Conservation (phyloP, 1,139 yeast species). For the Yamadazyma membranifaciens region DNA sequence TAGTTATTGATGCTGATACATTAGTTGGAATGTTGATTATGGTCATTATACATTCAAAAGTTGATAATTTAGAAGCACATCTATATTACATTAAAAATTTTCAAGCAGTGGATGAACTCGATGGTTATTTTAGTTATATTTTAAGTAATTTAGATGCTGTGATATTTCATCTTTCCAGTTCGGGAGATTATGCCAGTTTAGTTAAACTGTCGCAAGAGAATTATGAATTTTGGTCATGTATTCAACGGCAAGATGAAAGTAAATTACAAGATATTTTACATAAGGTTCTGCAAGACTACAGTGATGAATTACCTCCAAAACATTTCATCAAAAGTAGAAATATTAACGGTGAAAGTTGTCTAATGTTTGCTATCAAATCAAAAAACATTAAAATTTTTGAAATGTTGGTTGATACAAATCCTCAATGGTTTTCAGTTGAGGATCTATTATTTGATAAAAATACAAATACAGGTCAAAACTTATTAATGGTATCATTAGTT, state of each 20-base stretch:
- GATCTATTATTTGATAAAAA: constrained; percentile 66
- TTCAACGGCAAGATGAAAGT: constrained; percentile 34
- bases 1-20: constrained; percentile 75
- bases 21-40: constrained; percentile 70
- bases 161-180: constrained; percentile 52
- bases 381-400: constrained; percentile 44
- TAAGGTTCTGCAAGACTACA: constrained; percentile 16
- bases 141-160: constrained; percentile 85
- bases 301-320: constrained; percentile 28
- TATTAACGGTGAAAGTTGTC: constrained; percentile 64
- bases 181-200: constrained; percentile 27
- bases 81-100: constrained; percentile 64
- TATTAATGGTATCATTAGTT: constrained; percentile 61
- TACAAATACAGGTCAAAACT: constrained; percentile 45
- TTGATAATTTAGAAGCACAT: constrained; percentile 61
- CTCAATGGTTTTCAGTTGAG: constrained; percentile 56
- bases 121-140: constrained; percentile 44
- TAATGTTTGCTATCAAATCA: constrained; percentile 52
- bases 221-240: constrained; percentile 51
- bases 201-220: constrained; percentile 47
- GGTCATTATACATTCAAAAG: constrained; percentile 65
- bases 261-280: constrained; percentile 22
- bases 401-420: constrained; percentile 41
- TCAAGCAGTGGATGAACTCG: constrained; percentile 30
- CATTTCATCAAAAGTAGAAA: constrained; percentile 54